Conservation (phyloP, 768 basidiomycete genomes). For the Hypholoma sublateritium region DNA sequence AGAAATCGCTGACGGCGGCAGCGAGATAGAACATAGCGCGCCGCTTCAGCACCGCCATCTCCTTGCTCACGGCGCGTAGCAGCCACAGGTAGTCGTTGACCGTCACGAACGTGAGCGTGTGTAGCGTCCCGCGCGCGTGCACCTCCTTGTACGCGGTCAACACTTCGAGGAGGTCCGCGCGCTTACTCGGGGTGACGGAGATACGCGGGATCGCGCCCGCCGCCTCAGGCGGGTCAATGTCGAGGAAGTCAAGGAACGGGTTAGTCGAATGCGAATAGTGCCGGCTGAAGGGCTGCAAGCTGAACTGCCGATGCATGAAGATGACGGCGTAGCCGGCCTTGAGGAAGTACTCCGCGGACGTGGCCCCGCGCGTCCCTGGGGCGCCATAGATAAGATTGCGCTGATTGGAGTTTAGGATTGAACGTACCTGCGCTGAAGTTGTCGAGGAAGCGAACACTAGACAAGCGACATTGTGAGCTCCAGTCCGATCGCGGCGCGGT, state of each 20-base stretch:
- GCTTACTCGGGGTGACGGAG: constrained; percentile 65
- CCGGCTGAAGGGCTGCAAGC: constrained; percentile 93
- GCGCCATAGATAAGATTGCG: constrained; percentile 4
- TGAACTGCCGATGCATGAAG: constrained; percentile 98
- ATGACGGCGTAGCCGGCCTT: constrained; percentile 95
- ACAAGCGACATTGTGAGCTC: constrained; percentile 25
- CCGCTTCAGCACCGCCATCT: constrained; percentile 67
- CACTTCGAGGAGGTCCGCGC: constrained; percentile 65
- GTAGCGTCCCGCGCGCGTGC: constrained; percentile 69
- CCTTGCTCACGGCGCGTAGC: constrained; percentile 77
- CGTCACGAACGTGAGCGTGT: constrained; percentile 88
- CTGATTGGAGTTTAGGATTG: background rate
- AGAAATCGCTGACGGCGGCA: constrained; percentile 98
- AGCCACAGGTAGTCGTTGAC: constrained; percentile 97
- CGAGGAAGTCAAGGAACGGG: constrained; percentile 94
- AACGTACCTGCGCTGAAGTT: constrained; percentile 94
- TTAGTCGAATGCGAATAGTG: constrained; percentile 99
- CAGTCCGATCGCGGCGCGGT: constrained; percentile 20
- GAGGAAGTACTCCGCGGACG: constrained; percentile 97
- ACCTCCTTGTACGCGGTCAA: constrained; percentile 80
- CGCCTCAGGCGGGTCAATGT: constrained; percentile 46
- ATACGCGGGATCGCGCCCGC: constrained; percentile 46
- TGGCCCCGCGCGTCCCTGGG: constrained; percentile 95
- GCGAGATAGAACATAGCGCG: constrained; percentile 94
- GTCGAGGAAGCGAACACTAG: constrained; percentile 94